These are phyloP conservation scores for Cerioporus squamosus DNA, from an alignment of 1,284 basidiomycete genomes.

Conservation along the genomic window DNA sequence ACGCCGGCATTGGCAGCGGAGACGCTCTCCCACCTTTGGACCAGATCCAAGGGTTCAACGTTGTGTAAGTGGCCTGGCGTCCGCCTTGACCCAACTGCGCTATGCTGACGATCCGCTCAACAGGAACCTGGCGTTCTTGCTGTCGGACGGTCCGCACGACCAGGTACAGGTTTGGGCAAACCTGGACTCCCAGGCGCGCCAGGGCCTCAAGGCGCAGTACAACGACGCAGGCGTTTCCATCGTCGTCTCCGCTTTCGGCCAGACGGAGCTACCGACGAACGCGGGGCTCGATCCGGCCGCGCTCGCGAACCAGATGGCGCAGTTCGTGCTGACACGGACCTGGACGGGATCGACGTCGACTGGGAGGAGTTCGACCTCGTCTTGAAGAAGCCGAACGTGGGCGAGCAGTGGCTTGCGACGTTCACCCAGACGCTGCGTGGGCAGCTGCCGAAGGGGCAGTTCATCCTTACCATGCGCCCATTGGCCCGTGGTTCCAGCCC, in stretches of 20 bases:
- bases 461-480: conserved; percentile 41
- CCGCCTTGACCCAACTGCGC: background rate
- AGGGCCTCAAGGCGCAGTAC: conserved; percentile 45
- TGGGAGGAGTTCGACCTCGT: conserved; percentile 63
- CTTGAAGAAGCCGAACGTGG: conserved; percentile 38
- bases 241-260: conserved; percentile 54
- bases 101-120: too few relatives aligned
- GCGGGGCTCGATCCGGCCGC: conserved; percentile 11
- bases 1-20: background rate
- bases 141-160: too few relatives aligned
- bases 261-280: conserved; percentile 33
- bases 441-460: conserved; percentile 38
- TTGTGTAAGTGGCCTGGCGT: conserved; percentile 8
- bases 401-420: conserved; percentile 46
- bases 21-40: conserved; percentile 13
- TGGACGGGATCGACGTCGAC: conserved; percentile 19
- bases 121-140: too few relatives aligned
- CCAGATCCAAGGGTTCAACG: conserved; percentile 22
- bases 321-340: conserved; percentile 33
- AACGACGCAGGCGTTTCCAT: conserved; percentile 49
- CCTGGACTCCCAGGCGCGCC: conserved; percentile 28
- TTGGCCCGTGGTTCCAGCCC: conserved; percentile 60
- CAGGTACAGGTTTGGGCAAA: too few relatives aligned
- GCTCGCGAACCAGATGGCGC: conserved; percentile 49
- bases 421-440: conserved; percentile 45